Conservation (phyloP, 106 monocot genomes). For the Platanthera guangdongensis region DNA sequence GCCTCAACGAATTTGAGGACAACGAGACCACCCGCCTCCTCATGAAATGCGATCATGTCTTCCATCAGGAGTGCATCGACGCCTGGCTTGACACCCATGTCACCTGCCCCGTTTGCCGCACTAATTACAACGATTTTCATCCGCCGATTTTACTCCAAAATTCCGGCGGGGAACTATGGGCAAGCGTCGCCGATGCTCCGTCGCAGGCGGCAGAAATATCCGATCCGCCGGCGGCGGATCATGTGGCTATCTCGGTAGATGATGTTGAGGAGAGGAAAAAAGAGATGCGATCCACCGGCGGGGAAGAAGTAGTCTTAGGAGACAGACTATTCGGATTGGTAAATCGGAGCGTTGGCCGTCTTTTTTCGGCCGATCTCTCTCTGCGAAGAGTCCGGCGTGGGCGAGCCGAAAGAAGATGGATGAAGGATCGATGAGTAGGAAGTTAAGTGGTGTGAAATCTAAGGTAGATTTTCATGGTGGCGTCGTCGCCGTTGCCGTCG, state of each 20-base stretch:
- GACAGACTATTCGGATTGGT: constrained; percentile 20
- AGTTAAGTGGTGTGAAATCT: not conserved
- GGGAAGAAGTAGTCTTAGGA: too few species aligned
- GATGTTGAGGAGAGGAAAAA: too few species aligned
- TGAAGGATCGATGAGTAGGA: constrained; percentile 15
- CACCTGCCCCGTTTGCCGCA: constrained; percentile 94
- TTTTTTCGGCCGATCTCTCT: constrained; percentile 29
- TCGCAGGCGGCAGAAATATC: not conserved
- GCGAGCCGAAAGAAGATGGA: constrained; percentile 13
- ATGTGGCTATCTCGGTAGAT: too few species aligned
- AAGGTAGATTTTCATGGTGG: not conserved
- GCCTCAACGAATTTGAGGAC: constrained; percentile 87
- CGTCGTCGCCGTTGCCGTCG: not conserved
- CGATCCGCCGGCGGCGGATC: too few species aligned
- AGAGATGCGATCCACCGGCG: too few species aligned
- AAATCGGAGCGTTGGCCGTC: constrained; percentile 42
- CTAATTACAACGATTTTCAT: constrained; percentile 39
- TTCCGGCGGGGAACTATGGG: not conserved
- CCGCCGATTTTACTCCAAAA: not conserved
- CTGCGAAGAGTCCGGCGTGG: constrained; percentile 19
- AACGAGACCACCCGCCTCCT: constrained; percentile 70
- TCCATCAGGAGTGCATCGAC: constrained; percentile 88
- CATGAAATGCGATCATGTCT: constrained; percentile 79
- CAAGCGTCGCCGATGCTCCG: not conserved
- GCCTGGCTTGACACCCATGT: constrained; percentile 76